Evolutionary conservation across 768 basidiomycete genomes (phyloP).

Genomic region (Tricholoma terreum): DNA sequence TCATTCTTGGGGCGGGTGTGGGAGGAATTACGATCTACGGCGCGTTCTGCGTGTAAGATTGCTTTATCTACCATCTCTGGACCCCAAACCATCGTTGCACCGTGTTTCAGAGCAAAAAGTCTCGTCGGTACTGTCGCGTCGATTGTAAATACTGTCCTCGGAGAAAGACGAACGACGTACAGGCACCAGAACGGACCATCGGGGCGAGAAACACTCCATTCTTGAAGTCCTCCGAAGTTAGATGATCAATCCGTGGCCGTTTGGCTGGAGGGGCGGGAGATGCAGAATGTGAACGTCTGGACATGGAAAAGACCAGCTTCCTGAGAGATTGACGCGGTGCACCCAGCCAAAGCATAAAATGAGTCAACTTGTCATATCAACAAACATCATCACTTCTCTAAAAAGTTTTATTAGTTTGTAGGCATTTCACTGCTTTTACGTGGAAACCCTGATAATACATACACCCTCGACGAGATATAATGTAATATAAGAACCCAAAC

Average conservation of each 20-base stretch:
- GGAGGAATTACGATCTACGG: conserved; percentile 74
- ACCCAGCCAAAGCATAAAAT: conserved; percentile 15
- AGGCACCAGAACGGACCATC: conserved; percentile 93
- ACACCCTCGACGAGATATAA: conserved; percentile 14
- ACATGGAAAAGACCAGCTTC: conserved; percentile 34
- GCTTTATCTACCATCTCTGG: conserved; percentile 98
- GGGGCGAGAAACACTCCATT: conserved; percentile 94
- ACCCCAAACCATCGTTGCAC: conserved; percentile 93
- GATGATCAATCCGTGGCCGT: conserved; percentile 52
- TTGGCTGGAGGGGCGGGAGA: conserved; percentile 52
- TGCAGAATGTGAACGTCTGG: conserved; percentile 47
- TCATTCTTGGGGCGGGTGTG: neutral
- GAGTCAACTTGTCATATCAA: neutral
- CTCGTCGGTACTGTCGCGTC: conserved; percentile 70
- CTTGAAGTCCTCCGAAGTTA: conserved; percentile 75
- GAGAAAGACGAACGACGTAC: conserved; percentile 42
- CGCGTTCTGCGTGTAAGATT: conserved; percentile 79
- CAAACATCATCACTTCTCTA: too few relatives aligned
- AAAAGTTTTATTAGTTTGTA: too few relatives aligned
- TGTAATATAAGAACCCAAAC: conserved; percentile 10
- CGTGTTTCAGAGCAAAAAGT: conserved; percentile 85
- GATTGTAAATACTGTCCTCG: conserved; percentile 8
- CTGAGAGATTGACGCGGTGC: neutral
- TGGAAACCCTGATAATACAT: conserved; percentile 12
- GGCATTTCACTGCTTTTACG: conserved; percentile 6